Evolutionary conservation across 768 basidiomycete species (phyloP), one percentile per base, ranked within the genome.

Genomic region (Russula sp.): DNA sequence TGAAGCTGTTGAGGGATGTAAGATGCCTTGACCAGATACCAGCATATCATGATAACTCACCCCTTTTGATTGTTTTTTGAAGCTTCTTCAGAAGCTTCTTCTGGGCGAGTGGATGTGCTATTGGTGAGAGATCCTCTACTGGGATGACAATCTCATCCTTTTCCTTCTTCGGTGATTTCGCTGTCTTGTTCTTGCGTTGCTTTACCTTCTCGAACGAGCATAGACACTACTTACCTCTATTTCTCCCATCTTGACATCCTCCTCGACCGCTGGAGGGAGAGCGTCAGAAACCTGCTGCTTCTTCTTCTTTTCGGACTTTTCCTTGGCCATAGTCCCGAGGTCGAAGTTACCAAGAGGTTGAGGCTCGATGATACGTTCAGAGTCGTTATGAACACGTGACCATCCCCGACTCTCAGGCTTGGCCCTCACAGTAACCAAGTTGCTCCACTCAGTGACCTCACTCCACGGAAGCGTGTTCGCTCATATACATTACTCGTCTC

Each of bases 31-130:
- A 40, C 34, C 40, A 44, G 22, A n/a, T 39, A 27, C 6, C 18
- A n/a, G 10, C 6, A 52, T 18, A 68, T 7, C 3, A 20, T 27
- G 42, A 22, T 31, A 39, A 63, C 74, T 51, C 47, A 87, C 94
- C 94, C 77, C 89, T 92, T 79, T 94, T 97, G 68, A 98, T 89
- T 7, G 89, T 88, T 75, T 94, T 95, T 79, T 98, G 88, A 39
- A 98, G 77, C 75, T 94, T 98, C 77, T 97, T 98, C 47, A 88
- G 76, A 34, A 98, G 81, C 77, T 98, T 99, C 79, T 87, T 91
- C 74, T 88, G 86, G 22, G 97, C 97, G 42, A 99, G 79, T 7
- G 97, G 97, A 67, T 87, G 86, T 6, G 97, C 97, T 59, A 99
- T 84, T n/a, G 95, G 94, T 6, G 93, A 92, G 40, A 98, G 81